Percentiles rank a stretch among this genome's conserved stretches.
Conservation (phyloP, 1,284 basidiomycete species). For the Pisolithus thermaeus region DNA sequence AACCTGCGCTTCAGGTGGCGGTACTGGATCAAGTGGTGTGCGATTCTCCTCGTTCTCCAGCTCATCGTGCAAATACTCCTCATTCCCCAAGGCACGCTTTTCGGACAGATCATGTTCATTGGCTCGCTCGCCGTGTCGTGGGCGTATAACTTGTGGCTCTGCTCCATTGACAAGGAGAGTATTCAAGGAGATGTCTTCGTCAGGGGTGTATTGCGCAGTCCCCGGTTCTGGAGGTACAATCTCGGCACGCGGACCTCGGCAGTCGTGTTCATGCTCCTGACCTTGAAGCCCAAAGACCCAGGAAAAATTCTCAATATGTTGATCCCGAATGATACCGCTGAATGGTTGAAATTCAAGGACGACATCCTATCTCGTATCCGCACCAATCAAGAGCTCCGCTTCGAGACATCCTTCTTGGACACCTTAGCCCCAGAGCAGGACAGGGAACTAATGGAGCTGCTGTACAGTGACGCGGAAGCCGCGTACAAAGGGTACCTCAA, state of each 20-base stretch:
- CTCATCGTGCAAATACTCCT: constrained; percentile 11
- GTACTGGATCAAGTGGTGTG: constrained; percentile 5
- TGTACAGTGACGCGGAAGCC: constrained; percentile 19
- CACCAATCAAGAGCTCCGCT: constrained; percentile 18
- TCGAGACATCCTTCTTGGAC: constrained; percentile 18
- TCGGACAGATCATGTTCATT: neutral
- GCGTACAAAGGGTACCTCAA: constrained; percentile 1
- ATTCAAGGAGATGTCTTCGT: too few species aligned
- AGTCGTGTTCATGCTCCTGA: constrained; percentile 25
- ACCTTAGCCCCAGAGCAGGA: constrained; percentile 9
- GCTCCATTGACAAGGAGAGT: constrained; percentile 4
- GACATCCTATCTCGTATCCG: constrained; percentile 13
- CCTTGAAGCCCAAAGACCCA: constrained; percentile 19
- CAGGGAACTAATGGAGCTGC: constrained; percentile 17
- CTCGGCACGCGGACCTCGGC: constrained; percentile 26
- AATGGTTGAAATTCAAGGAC: constrained; percentile 16
- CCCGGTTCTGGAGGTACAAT: too few species aligned
- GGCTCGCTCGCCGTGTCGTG: constrained; percentile 9
- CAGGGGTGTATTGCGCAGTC: too few species aligned
- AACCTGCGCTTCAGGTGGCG: constrained; percentile 1
- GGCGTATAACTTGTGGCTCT: constrained; percentile 7
- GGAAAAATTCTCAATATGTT: constrained; percentile 23
- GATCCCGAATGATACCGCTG: constrained; percentile 5
- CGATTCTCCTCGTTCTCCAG: constrained; percentile 6
- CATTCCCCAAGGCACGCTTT: constrained; percentile 10